Evolutionary conservation across 2,329 filamentous ascomycete genomes (phyloP).

Genomic region (Ceratocystiopsis sp.): DNA sequence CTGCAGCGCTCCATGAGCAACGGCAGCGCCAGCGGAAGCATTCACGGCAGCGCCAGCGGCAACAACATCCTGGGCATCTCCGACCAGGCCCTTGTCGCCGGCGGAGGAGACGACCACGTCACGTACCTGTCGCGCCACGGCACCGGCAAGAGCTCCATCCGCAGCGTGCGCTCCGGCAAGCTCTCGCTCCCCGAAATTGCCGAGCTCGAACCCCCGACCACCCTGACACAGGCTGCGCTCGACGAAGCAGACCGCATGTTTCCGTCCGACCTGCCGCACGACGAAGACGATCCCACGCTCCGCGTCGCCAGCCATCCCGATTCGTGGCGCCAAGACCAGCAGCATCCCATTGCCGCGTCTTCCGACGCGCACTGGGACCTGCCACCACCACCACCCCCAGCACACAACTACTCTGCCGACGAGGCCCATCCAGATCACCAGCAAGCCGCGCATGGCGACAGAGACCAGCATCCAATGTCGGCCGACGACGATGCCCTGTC

Average conservation of each 20-base stretch:
- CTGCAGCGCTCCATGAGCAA: slow-evolving; percentile 39
- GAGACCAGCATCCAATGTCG: not conserved
- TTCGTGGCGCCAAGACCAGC: slow-evolving; percentile 3
- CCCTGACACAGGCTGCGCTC: slow-evolving; percentile 33
- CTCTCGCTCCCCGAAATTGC: slow-evolving; percentile 38
- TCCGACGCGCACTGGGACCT: slow-evolving; percentile 8
- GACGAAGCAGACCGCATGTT: slow-evolving; percentile 33
- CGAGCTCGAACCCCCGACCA: slow-evolving; percentile 33
- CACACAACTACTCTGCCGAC: not conserved
- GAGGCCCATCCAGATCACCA: too few relatives aligned
- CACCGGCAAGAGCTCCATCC: slow-evolving; percentile 35
- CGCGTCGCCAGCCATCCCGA: slow-evolving; percentile 14
- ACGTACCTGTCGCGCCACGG: slow-evolving; percentile 31
- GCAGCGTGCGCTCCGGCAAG: slow-evolving; percentile 32
- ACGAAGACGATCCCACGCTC: slow-evolving; percentile 21
- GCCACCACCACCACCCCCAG: slow-evolving; percentile 6
- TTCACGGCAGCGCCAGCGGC: not conserved
- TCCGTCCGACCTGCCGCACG: slow-evolving; percentile 13
- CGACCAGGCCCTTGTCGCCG: slow-evolving; percentile 16
- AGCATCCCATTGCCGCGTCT: slow-evolving; percentile 18
- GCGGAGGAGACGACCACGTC: slow-evolving; percentile 16
- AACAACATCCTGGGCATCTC: slow-evolving; percentile 1
- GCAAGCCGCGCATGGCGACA: too few relatives aligned
- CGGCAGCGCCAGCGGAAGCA: slow-evolving; percentile 20
- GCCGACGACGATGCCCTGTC: not conserved